Evolutionary conservation across 148 eudicot species (phyloP).

Genomic region (Nepenthes gracilis): DNA sequence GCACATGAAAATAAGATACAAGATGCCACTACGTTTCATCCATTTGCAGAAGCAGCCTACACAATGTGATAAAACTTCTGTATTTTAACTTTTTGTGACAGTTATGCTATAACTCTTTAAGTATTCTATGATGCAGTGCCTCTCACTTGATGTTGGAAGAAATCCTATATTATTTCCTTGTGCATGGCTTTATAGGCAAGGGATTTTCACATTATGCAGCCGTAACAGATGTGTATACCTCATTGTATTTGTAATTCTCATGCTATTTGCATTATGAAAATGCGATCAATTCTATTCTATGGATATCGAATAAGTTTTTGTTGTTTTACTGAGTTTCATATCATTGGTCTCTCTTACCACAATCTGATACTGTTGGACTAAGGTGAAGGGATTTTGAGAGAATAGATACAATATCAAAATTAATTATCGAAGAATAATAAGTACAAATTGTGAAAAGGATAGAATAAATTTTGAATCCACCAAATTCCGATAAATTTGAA

Average conservation of each 20-base stretch:
- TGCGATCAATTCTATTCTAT: not conserved
- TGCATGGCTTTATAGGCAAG: conserved; percentile 80
- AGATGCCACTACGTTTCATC: conserved; percentile 46
- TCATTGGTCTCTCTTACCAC: no score
- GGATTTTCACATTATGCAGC: conserved; percentile 57
- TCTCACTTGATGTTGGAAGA: conserved; percentile 77
- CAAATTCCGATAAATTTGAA: no score
- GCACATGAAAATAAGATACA: conserved; percentile 45
- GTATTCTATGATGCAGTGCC: conserved; percentile 42
- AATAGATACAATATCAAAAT: no score
- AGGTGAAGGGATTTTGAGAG: no score
- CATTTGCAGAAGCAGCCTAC: conserved; percentile 81
- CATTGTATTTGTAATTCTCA: not conserved
- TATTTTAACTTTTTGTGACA: not conserved
- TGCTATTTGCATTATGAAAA: not conserved
- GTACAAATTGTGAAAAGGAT: no score
- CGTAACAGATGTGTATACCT: conserved; percentile 40
- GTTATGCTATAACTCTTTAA: conserved; percentile 1
- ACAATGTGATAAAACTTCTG: conserved; percentile 29
- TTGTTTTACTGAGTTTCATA: not conserved
- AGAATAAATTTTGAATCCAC: no score
- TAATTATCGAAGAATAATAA: no score
- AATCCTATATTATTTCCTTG: conserved; percentile 64
- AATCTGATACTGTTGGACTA: no score
- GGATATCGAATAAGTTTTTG: not conserved